Evolutionary conservation across 1,284 basidiomycete genomes (phyloP), one percentile per base, ranked within the genome.

Genomic region (Apiotrichum siamense): DNA sequence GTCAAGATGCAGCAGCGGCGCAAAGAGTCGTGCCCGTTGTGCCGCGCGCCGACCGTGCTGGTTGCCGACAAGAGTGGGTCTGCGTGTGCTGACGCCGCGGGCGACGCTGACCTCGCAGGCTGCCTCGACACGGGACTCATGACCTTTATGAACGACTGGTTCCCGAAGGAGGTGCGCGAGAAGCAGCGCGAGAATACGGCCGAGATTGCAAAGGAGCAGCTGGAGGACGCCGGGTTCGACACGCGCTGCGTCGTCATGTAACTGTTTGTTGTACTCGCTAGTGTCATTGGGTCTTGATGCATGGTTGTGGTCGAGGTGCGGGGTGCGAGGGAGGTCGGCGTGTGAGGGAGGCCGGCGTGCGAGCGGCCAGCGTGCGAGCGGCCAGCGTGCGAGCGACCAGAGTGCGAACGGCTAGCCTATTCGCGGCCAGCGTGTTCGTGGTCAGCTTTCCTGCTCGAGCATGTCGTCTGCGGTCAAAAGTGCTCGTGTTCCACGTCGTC

Each of bases 1-100:
- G 89, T 91, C 43, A 96, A 97, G 76, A 86, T 97, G 82, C 93
- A 97, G 75, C 88, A 87, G 65, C 78, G 85, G 15, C 82, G 84
- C 0, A 83, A 86, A 62, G 81, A 77, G 12, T 78, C 86, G 57
- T 97, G 93, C 70, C 93, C 93, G 1, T 80, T 96, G 67, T 97
- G 93, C 69, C 79, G 90, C 24, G 78, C 84, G 2, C 80, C 82
- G 2, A 85, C 83, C 11, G 88, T 94, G 10, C 67, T 90, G 27
- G 74, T 77, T 18, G 90, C 90, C 10, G 80, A 89, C 67, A 78
- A 83, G 65, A 77, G 87, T 87, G 60, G 70, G 85, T 78, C 41
- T 45, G 5, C 17, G 3, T 18, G 11, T 26, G 42, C 13, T 11
- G 7, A 17, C 44, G n/a, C n/a, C n/a, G n/a, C n/a, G n/a, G n/a